Conservation (phyloP, 345 rosid species). For the Capsella bursapastoris region DNA sequence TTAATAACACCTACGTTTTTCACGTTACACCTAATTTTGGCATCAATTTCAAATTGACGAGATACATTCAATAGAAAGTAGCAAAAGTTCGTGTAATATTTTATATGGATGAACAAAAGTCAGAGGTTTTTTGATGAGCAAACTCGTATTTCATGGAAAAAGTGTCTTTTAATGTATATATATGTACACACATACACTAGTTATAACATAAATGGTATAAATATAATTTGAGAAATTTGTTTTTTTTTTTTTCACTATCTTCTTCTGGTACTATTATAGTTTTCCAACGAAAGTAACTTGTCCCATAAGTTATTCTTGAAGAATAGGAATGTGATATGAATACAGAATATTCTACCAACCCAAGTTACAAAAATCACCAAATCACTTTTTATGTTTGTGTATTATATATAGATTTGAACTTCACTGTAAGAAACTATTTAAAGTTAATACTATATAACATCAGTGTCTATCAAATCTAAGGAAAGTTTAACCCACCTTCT, state of each 20-base stretch:
- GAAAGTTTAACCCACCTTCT: slow-evolving; percentile 42
- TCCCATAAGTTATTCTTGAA: slow-evolving; percentile 27
- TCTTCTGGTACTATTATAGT: background rate
- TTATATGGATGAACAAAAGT: slow-evolving; percentile 27
- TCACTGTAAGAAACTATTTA: background rate
- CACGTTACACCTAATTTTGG: slow-evolving; percentile 23
- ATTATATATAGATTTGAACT: background rate
- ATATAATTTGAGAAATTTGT: background rate
- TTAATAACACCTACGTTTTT: slow-evolving; percentile 27
- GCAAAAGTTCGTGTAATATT: background rate
- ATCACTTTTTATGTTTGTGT: background rate
- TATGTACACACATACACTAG: background rate
- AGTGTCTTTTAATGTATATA: background rate
- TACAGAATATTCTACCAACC: slow-evolving; percentile 18
- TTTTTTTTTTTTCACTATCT: background rate
- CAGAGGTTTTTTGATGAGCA: slow-evolving; percentile 6
- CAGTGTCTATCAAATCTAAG: background rate
- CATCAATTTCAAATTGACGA: slow-evolving; percentile 27
- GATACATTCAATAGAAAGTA: background rate
- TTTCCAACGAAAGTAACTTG: slow-evolving; percentile 18
- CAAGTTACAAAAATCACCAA: background rate
- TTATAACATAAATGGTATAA: background rate
- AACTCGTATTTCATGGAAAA: slow-evolving; percentile 4
- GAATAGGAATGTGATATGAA: slow-evolving; percentile 5
- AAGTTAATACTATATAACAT: background rate